Evolutionary conservation across 176 grass and related monocot species (phyloP).

Genomic region (Raddia guianensis): DNA sequence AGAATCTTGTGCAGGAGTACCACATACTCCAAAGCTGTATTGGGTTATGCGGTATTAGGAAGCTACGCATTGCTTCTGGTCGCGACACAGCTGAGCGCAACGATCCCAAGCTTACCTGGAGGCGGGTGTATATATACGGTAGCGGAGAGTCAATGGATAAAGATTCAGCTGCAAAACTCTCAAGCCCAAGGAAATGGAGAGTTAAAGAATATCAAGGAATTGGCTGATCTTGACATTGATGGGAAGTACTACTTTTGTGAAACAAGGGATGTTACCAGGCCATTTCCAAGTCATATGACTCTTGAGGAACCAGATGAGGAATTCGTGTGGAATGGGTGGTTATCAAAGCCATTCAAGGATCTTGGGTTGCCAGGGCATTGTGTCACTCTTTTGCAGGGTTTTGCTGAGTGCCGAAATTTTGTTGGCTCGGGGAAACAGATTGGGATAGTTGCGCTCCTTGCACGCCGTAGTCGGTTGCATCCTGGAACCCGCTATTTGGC

Average conservation of each 20-base stretch:
- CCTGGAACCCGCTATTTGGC: conserved; percentile 98
- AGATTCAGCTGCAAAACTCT: conserved; percentile 82
- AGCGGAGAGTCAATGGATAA: conserved; percentile 85
- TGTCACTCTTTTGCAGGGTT: conserved; percentile 91
- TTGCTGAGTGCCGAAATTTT: conserved; percentile 91
- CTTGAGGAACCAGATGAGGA: conserved; percentile 75
- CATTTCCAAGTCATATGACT: conserved; percentile 73
- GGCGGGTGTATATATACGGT: conserved; percentile 81
- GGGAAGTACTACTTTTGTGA: conserved; percentile 96
- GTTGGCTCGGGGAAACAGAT: conserved; percentile 66
- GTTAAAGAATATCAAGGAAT: conserved; percentile 66
- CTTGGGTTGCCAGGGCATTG: conserved; percentile 82
- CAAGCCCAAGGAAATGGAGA: conserved; percentile 83
- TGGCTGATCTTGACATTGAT: conserved; percentile 95
- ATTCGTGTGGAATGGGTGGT: conserved; percentile 96
- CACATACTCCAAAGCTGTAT: conserved; percentile 60
- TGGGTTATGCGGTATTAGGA: conserved; percentile 78
- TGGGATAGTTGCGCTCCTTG: conserved; percentile 81
- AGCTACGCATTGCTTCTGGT: conserved; percentile 78
- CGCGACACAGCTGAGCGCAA: conserved; percentile 65
- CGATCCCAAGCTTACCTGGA: conserved; percentile 69
- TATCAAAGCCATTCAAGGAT: conserved; percentile 88
- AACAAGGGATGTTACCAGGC: conserved; percentile 90
- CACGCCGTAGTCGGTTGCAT: conserved; percentile 93
- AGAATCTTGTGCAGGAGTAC: conserved; percentile 72